Conservation (phyloP, 805 yeast species). For the Wickerhamiella nectarea region DNA sequence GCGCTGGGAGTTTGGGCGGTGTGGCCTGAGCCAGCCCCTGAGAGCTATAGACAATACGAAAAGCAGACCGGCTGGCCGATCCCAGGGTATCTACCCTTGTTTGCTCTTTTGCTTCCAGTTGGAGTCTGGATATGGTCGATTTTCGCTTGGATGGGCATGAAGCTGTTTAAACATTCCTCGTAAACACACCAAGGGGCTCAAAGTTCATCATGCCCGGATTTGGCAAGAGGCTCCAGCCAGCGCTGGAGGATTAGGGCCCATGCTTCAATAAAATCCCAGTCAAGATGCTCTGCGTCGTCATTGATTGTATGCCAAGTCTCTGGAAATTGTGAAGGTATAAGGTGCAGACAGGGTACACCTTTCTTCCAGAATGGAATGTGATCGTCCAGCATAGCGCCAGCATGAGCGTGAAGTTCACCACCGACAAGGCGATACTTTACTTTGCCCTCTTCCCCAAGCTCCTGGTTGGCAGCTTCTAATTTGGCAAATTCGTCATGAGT, state of each 20-base stretch:
- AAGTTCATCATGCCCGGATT: neutral
- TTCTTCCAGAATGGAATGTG: conserved; percentile 37
- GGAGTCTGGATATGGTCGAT: conserved; percentile 56
- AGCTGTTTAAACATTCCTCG: conserved; percentile 61
- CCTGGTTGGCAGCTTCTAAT: conserved; percentile 28
- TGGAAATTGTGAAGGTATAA: conserved; percentile 43
- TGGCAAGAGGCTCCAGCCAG: conserved; percentile 21
- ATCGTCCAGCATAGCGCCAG: conserved; percentile 32
- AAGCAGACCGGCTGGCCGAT: conserved; percentile 29
- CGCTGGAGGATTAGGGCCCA: conserved; percentile 35
- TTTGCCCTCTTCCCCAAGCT: conserved; percentile 15
- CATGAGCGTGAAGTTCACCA: conserved; percentile 15
- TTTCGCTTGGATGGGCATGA: conserved; percentile 66
- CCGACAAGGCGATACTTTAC: conserved; percentile 11
- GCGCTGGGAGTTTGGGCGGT: conserved; percentile 10
- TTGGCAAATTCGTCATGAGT: conserved; percentile 30
- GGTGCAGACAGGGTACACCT: conserved; percentile 38
- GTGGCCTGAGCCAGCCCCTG: conserved; percentile 11
- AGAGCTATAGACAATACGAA: conserved; percentile 13
- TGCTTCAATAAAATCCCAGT: conserved; percentile 29
- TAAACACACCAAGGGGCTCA: neutral
- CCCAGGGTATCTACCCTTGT: conserved; percentile 28
- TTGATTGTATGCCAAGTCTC: conserved; percentile 37
- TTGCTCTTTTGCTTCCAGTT: conserved; percentile 26
- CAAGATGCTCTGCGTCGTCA: conserved; percentile 35